These are phyloP conservation scores for Scheffersomyces quercinus DNA, from an alignment of 1,139 yeast genomes.

Conservation along the genomic window DNA sequence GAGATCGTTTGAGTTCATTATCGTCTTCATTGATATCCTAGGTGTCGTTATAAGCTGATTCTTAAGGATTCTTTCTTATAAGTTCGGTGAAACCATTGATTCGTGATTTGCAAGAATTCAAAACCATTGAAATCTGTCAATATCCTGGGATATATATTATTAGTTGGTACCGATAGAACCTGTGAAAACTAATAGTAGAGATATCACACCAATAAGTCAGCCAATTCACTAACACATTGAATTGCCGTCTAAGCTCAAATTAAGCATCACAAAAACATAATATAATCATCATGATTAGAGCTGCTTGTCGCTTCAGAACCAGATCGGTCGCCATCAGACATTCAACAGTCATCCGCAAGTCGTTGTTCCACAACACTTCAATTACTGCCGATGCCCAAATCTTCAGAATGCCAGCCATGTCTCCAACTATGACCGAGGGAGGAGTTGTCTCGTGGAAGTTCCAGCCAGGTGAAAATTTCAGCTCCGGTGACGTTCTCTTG, in stretches of 20 bases:
- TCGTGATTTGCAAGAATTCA: too few species aligned
- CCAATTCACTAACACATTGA: neutral
- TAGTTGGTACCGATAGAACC: too few species aligned
- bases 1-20: too few species aligned
- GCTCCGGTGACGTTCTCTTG: constrained; percentile 81
- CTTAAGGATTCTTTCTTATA: too few species aligned
- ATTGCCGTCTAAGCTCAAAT: constrained; percentile 4
- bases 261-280: constrained; percentile 7
- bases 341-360: constrained; percentile 5
- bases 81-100: too few species aligned
- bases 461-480: constrained; percentile 75
- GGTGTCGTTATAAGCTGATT: too few species aligned
- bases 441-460: constrained; percentile 95
- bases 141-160: too few species aligned
- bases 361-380: constrained; percentile 18
- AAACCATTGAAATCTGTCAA: too few species aligned
- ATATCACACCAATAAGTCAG: too few species aligned
- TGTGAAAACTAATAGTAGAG: too few species aligned
- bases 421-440: constrained; percentile 98
- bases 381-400: constrained; percentile 49
- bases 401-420: constrained; percentile 96
- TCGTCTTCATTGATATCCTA: too few species aligned
- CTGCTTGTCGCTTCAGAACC: constrained; percentile 4
- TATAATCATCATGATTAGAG: constrained; percentile 17
- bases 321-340: constrained; percentile 9